Percentiles rank a stretch among this genome's conserved stretches.
Conservation (phyloP, 1,284 basidiomycete species). For the Ustilago nuda region DNA sequence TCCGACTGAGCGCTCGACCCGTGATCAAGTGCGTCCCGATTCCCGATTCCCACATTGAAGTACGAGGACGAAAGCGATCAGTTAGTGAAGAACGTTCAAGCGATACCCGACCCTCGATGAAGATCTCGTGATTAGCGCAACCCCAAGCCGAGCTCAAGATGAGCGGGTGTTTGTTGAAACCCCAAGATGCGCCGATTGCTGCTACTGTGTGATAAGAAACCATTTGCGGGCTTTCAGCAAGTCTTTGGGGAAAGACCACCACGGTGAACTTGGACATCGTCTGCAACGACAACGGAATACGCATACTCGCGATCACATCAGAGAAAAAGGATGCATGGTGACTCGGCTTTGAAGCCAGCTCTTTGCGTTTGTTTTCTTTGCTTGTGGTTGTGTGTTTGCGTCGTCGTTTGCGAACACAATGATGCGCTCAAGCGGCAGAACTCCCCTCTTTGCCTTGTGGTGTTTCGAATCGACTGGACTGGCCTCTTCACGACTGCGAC, state of each 20-base stretch:
- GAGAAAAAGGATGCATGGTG: background rate
- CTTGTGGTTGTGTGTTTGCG: slow-evolving; percentile 9
- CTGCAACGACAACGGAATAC: slow-evolving; percentile 45
- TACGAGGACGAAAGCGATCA: background rate
- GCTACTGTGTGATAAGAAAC: slow-evolving; percentile 14
- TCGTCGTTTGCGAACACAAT: slow-evolving; percentile 19
- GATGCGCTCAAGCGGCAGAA: slow-evolving; percentile 48
- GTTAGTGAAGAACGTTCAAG: background rate
- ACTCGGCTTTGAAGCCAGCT: slow-evolving; percentile 44
- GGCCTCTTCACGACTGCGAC: slow-evolving; percentile 3
- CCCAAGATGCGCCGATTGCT: slow-evolving; percentile 3
- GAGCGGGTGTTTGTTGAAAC: slow-evolving; percentile 6
- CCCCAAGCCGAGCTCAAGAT: background rate
- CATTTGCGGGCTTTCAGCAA: slow-evolving; percentile 14
- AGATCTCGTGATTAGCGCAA: background rate
- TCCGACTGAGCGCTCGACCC: slow-evolving; percentile 3
- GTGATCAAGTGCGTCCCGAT: slow-evolving; percentile 1
- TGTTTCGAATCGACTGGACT: slow-evolving; percentile 4
- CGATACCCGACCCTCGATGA: slow-evolving; percentile 1
- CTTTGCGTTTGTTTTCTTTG: background rate
- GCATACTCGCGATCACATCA: background rate
- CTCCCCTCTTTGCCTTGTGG: slow-evolving; percentile 1
- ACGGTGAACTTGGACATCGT: slow-evolving; percentile 1
- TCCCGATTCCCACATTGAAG: slow-evolving; percentile 1
- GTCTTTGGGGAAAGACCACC: slow-evolving; percentile 1